Percentiles rank a stretch among this genome's conserved stretches.
Evolutionary conservation across 352 stramenopile species (phyloP).

Genomic region (Labyrinthula sp.): DNA sequence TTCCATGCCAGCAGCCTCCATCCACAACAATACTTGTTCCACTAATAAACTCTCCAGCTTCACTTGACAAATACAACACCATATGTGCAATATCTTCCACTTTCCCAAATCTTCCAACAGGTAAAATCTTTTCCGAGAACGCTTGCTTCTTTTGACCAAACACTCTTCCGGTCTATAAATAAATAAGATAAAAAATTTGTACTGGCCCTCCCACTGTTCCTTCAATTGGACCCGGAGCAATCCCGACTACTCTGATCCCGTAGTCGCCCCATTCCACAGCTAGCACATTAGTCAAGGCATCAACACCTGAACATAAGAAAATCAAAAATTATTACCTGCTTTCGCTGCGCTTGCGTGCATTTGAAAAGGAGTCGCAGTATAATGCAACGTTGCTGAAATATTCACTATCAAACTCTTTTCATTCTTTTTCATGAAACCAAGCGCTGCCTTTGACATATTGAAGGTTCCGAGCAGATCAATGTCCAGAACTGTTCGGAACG

Average conservation of each 20-base stretch:
- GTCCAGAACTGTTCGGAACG: conserved; percentile 22
- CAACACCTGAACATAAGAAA: no score
- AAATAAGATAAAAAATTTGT: no score
- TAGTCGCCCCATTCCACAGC: conserved; percentile 30
- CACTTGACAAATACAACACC: conserved; percentile 5
- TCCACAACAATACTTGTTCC: conserved; percentile 25
- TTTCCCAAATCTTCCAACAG: conserved; percentile 11
- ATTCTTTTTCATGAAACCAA: conserved; percentile 52
- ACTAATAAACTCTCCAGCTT: conserved; percentile 20
- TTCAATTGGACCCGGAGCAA: conserved; percentile 30
- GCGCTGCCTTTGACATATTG: conserved; percentile 52
- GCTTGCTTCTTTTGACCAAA: conserved; percentile 13
- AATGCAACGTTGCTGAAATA: conserved; percentile 30
- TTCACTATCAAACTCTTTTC: conserved; percentile 32
- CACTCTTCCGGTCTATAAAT: conserved; percentile 12
- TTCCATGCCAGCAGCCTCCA: conserved; percentile 10
- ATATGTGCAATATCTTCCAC: conserved; percentile 25
- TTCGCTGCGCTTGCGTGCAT: conserved; percentile 21
- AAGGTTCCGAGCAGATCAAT: conserved; percentile 49
- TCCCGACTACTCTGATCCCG: conserved; percentile 23
- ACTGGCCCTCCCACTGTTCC: conserved; percentile 15
- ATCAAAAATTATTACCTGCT: no score
- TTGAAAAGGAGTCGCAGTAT: conserved; percentile 30
- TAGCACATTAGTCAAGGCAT: conserved; percentile 22
- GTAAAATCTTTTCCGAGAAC: background rate